These are phyloP conservation scores for Citrullus colocynthis DNA, from an alignment of 306 rosid species.

Conservation along the genomic window DNA sequence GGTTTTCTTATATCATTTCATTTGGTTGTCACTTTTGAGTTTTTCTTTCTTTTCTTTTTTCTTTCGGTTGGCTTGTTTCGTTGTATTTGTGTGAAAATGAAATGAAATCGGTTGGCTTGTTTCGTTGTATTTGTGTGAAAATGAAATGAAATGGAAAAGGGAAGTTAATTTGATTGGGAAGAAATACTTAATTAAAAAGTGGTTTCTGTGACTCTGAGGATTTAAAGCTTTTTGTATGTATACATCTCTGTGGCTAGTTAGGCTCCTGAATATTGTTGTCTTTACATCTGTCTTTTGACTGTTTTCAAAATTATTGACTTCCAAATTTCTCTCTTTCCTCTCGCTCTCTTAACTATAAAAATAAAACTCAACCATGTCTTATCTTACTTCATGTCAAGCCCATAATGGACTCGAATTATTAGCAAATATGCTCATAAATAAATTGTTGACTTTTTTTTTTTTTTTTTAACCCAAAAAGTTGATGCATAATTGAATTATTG, in stretches of 20 bases:
- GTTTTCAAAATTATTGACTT: neutral
- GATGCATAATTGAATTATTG: no score
- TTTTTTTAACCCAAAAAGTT: no score
- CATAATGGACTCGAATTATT: neutral
- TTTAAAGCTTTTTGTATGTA: neutral
- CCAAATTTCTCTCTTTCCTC: neutral
- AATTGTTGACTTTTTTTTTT: no score
- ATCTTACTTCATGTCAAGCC: neutral
- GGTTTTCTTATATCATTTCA: neutral
- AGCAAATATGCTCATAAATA: no score
- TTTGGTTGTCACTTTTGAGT: neutral
- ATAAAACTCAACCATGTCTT: neutral
- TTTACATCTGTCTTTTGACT: neutral
- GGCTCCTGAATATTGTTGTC: conserved; percentile 7
- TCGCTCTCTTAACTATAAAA: neutral
- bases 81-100: neutral
- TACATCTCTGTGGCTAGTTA: neutral
- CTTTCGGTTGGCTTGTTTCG: neutral
- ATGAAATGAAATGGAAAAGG: neutral
- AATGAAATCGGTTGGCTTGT: neutral
- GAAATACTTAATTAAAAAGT: neutral
- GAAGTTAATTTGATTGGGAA: neutral
- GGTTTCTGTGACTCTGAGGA: neutral
- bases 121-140: neutral
- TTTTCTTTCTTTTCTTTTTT: neutral